Percentiles rank a stretch among this genome's conserved stretches.
Evolutionary conservation across 2,329 filamentous ascomycete genomes (phyloP).

Genomic region (Epichloe coenophiala): DNA sequence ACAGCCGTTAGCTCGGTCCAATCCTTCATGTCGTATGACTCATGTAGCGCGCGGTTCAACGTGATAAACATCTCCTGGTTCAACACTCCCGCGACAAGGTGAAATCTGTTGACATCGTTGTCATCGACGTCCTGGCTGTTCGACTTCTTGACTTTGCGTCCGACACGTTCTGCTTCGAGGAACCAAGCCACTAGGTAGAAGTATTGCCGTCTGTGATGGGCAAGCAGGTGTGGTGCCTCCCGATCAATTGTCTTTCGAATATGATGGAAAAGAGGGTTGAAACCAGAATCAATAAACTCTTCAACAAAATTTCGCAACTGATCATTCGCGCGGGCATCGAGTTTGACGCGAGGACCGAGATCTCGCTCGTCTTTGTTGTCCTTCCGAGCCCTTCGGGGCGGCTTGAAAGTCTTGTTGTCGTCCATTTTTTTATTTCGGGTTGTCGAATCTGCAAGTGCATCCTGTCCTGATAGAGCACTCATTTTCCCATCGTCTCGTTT

Average conservation of each 20-base stretch:
- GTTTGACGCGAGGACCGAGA: slow-evolving; percentile 57
- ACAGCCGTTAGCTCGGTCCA: slow-evolving; percentile 79
- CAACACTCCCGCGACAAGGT: slow-evolving; percentile 74
- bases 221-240: slow-evolving; percentile 68
- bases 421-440: slow-evolving; percentile 80
- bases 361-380: slow-evolving; percentile 55
- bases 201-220: slow-evolving; percentile 69
- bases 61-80: slow-evolving; percentile 93
- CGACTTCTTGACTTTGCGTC: slow-evolving; percentile 47
- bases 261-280: slow-evolving; percentile 81
- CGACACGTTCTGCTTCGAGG: slow-evolving; percentile 65
- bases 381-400: slow-evolving; percentile 50
- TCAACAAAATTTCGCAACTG: slow-evolving; percentile 74
- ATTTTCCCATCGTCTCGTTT: slow-evolving; percentile 75
- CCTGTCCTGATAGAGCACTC: slow-evolving; percentile 78
- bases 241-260: slow-evolving; percentile 81
- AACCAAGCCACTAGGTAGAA: slow-evolving; percentile 94
- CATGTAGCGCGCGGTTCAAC: slow-evolving; percentile 70
- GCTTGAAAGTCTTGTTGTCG: slow-evolving; percentile 77
- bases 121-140: slow-evolving; percentile 26
- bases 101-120: slow-evolving; percentile 61
- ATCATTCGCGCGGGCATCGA: slow-evolving; percentile 61
- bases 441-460: slow-evolving; percentile 60
- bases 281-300: slow-evolving; percentile 87
- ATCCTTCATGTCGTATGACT: slow-evolving; percentile 65